These are phyloP conservation scores for Lentinula raphanica DNA, from an alignment of 768 basidiomycete genomes.

Conservation along the genomic window DNA sequence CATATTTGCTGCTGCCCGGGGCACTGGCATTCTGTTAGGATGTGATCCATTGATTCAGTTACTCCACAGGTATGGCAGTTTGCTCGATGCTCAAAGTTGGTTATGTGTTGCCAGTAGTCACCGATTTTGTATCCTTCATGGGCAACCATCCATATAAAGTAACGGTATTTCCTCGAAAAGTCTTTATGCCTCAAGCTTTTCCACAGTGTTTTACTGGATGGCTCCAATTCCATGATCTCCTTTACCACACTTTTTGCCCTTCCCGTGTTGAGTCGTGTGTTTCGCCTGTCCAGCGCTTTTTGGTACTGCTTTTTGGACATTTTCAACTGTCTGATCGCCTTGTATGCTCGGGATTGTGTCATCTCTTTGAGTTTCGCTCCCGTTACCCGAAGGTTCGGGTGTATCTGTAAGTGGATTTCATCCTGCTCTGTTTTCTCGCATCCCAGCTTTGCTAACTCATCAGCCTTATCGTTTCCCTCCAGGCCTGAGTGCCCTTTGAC, in stretches of 20 bases:
- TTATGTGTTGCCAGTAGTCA: background rate
- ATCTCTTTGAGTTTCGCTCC: slow-evolving; percentile 12
- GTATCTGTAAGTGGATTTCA: background rate
- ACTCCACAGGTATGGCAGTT: slow-evolving; percentile 5
- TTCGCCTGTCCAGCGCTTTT: background rate
- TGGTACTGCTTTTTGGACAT: background rate
- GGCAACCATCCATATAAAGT: slow-evolving; percentile 8
- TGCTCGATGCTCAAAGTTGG: background rate
- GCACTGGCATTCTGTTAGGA: too few relatives aligned
- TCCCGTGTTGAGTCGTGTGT: background rate
- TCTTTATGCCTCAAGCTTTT: slow-evolving; percentile 7
- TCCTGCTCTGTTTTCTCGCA: slow-evolving; percentile 9
- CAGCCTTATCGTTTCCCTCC: slow-evolving; percentile 20
- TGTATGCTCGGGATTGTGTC: slow-evolving; percentile 12
- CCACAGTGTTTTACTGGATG: slow-evolving; percentile 1
- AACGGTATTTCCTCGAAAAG: slow-evolving; percentile 5
- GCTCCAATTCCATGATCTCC: background rate
- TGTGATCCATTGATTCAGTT: too few relatives aligned
- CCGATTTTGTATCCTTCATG: slow-evolving; percentile 1
- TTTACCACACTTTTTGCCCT: background rate
- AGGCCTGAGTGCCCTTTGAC: slow-evolving; percentile 18
- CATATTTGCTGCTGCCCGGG: slow-evolving; percentile 19
- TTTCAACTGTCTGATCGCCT: background rate
- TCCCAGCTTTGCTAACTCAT: slow-evolving; percentile 15
- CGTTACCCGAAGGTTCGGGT: slow-evolving; percentile 2